Evolutionary conservation across 2,329 filamentous ascomycete species (phyloP), one percentile per base, ranked within the genome.

Genomic region (Paraphoma sp.): DNA sequence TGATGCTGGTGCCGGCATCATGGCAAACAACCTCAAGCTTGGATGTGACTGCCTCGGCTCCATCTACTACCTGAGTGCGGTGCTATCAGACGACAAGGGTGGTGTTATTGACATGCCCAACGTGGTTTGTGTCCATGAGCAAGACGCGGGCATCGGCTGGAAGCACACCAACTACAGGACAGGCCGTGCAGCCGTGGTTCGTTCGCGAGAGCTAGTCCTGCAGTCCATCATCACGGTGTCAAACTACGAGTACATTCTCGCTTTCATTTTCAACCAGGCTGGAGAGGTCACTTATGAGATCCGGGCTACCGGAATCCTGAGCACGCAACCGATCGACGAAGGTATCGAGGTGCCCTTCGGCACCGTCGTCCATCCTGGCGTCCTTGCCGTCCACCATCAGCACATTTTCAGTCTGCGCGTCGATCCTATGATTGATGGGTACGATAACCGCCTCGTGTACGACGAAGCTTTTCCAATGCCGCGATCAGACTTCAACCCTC

Each of bases 191-290:
- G 87, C 85, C 0, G 82, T 89, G 4, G 83, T 84, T 16, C 83
- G 88, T 17, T 86, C 84, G 60, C 81, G 88, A 28, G 87, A 90
- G 69, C 76, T 90, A 4, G 87, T 90, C 0, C 71, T 91, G 6
- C 88, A 90, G 69, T 86, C 84, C 65, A 90, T 90, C 71, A 89
- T 89, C 75, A 90, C 87, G 0, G 86, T 90, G 4, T 82, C 86
- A 10, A 91, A 91, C 76, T 91, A 90, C 74, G 88, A 90, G 69
- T 91, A 91, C 69, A 89, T 91, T 64, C 81, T 91, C 38, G 87
- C 87, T 2, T 91, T 88, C 75, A 84, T 87, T 50, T 89, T 91
- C 78, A 89, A 89, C 71, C 88, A 90, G 70, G 87, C 87, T 2
- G 88, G 86, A 53, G 87, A 89, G 65, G 69, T 90, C 45, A 81